Conservation (phyloP, 2,329 filamentous ascomycete species). For the Ophiostoma pallidulum region DNA sequence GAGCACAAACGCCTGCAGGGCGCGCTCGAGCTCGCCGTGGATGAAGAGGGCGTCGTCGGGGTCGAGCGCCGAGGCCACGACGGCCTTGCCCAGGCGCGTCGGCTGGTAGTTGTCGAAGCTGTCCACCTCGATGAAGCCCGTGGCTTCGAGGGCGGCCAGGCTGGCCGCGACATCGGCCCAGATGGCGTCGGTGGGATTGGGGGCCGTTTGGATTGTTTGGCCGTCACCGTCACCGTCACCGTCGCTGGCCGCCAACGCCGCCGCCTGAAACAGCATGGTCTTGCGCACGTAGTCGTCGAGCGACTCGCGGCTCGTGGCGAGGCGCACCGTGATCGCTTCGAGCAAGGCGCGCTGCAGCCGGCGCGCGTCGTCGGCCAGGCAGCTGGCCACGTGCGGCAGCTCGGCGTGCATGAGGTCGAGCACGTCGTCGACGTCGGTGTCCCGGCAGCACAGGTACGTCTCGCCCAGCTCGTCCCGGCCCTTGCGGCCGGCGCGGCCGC, state of each 20-base stretch:
- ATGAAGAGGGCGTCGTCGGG: constrained; percentile 69
- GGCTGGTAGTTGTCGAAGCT: constrained; percentile 44
- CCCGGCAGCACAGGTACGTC: constrained; percentile 65
- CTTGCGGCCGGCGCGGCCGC: constrained; percentile 66
- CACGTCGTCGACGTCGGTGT: constrained; percentile 58
- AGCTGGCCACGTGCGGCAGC: constrained; percentile 59
- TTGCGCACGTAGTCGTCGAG: constrained; percentile 59
- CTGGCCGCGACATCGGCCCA: constrained; percentile 45
- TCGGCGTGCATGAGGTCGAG: constrained; percentile 63
- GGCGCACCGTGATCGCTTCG: constrained; percentile 58
- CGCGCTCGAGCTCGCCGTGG: constrained; percentile 56
- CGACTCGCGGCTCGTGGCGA: constrained; percentile 56
- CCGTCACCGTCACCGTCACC: background rate
- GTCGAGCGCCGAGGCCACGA: constrained; percentile 62
- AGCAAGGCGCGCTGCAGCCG: constrained; percentile 62
- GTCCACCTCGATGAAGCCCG: constrained; percentile 41
- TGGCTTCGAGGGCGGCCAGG: constrained; percentile 27
- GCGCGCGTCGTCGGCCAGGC: constrained; percentile 48
- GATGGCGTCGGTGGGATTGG: background rate
- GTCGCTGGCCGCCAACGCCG: constrained; percentile 26
- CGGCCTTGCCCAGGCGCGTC: constrained; percentile 58
- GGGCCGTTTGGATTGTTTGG: constrained; percentile 19
- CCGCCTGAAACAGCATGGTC: constrained; percentile 55
- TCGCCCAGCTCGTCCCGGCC: constrained; percentile 70
- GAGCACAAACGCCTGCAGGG: constrained; percentile 65